A percentile compares a stretch with the other conserved stretches of the same genome.
These are phyloP conservation scores for Starmerella bombicola DNA, from an alignment of 805 yeast genomes.

Conservation along the genomic window DNA sequence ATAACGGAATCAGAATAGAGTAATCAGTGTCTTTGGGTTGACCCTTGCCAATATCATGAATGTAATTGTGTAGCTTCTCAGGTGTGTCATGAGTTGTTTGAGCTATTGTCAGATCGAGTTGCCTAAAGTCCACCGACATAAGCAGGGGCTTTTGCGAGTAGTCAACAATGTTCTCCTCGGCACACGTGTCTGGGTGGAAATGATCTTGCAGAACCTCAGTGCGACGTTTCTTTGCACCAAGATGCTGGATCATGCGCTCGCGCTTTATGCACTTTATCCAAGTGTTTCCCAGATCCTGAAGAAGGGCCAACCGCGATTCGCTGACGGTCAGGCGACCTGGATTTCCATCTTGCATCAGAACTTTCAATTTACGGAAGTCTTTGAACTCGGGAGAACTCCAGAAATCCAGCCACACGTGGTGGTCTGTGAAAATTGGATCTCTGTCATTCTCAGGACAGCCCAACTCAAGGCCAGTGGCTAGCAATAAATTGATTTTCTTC, in stretches of 20 bases:
- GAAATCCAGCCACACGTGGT: slow-evolving; percentile 21
- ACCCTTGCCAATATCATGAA: slow-evolving; percentile 68
- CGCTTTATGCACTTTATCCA: slow-evolving; percentile 59
- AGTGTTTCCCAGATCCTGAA: slow-evolving; percentile 41
- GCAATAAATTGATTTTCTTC: slow-evolving; percentile 6
- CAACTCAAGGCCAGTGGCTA: slow-evolving; percentile 13
- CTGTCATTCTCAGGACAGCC: slow-evolving; percentile 11
- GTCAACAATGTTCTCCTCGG: slow-evolving; percentile 37
- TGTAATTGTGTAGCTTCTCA: slow-evolving; percentile 44
- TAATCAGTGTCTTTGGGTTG: slow-evolving; percentile 59
- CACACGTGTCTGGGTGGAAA: slow-evolving; percentile 30
- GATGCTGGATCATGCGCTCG: slow-evolving; percentile 23
- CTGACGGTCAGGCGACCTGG: slow-evolving; percentile 22
- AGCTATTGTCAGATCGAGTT: slow-evolving; percentile 37
- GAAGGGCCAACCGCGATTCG: slow-evolving; percentile 31
- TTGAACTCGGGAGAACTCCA: slow-evolving; percentile 16
- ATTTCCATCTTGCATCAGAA: slow-evolving; percentile 7
- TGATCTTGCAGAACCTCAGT: slow-evolving; percentile 26
- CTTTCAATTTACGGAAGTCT: slow-evolving; percentile 14
- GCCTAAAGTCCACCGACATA: slow-evolving; percentile 39
- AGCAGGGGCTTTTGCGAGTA: slow-evolving; percentile 41
- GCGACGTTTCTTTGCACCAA: slow-evolving; percentile 33
- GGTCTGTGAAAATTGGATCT: slow-evolving; percentile 3
- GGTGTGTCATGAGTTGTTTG: slow-evolving; percentile 41
- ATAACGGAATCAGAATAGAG: slow-evolving; percentile 55